Conservation (phyloP, 371 early-diverging fungal genomes). For the Synchytrium microbalum region DNA sequence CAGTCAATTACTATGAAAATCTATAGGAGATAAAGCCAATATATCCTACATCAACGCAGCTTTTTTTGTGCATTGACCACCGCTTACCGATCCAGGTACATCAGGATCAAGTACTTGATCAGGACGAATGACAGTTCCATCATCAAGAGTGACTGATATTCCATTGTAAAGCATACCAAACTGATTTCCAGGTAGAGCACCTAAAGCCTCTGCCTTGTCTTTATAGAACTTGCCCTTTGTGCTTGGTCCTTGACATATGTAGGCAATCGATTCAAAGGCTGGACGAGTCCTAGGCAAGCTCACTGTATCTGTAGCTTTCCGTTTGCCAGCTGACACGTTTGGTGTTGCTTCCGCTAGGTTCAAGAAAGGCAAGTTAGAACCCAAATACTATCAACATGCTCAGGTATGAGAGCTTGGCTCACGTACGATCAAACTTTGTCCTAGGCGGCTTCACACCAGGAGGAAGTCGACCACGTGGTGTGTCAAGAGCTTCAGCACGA, state of each 20-base stretch:
- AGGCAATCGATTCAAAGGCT: constrained; percentile 43
- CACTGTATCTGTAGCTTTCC: constrained; percentile 7
- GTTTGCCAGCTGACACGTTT: constrained; percentile 11
- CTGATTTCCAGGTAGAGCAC: constrained; percentile 61
- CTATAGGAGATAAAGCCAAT: constrained; percentile 18
- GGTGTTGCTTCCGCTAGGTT: background rate
- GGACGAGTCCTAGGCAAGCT: constrained; percentile 12
- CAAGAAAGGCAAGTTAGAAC: background rate
- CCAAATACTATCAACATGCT: background rate
- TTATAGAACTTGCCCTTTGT: constrained; percentile 79
- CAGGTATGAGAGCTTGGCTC: no score
- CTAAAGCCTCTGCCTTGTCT: constrained; percentile 60
- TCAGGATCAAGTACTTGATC: constrained; percentile 57
- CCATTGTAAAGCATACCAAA: constrained; percentile 66
- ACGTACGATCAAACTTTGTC: background rate
- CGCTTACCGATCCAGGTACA: constrained; percentile 46
- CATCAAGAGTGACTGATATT: constrained; percentile 49
- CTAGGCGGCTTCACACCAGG: background rate
- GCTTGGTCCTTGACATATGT: constrained; percentile 68
- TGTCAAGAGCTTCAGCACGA: constrained; percentile 2
- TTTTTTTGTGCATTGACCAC: background rate
- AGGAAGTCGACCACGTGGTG: background rate
- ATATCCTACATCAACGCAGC: background rate
- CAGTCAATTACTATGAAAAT: constrained; percentile 81
- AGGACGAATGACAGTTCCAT: constrained; percentile 68